Conservation (phyloP, 164 flowering plant genomes). For the Houttuynia cordata region DNA sequence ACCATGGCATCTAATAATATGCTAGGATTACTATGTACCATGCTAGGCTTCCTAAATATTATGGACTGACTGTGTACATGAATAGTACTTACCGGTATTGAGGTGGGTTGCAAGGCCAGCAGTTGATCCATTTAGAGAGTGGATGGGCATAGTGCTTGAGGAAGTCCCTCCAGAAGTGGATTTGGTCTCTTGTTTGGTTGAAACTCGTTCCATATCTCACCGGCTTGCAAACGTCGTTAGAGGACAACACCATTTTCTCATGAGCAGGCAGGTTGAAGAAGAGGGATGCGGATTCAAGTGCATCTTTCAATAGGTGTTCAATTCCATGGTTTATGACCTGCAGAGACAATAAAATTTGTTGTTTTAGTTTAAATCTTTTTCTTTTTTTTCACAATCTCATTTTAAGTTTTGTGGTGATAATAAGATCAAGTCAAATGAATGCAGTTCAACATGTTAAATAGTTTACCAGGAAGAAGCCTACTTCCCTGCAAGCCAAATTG, state of each 20-base stretch:
- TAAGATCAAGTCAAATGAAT: no score
- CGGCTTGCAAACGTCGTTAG: slow-evolving; percentile 23
- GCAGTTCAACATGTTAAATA: no score
- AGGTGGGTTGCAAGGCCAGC: slow-evolving; percentile 45
- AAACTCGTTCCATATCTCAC: slow-evolving; percentile 38
- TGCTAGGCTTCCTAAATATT: no score
- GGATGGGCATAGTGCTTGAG: slow-evolving; percentile 37
- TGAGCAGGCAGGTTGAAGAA: slow-evolving; percentile 37
- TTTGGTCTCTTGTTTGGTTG: slow-evolving; percentile 18
- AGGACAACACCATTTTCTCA: slow-evolving; percentile 26
- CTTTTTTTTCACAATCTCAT: not conserved
- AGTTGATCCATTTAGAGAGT: slow-evolving; percentile 25
- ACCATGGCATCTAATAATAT: no score
- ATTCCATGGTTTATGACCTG: slow-evolving; percentile 38
- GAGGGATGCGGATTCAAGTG: slow-evolving; percentile 19
- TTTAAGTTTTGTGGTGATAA: not conserved
- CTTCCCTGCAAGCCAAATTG: slow-evolving; percentile 24
- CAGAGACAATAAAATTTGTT: not conserved
- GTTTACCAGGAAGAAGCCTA: slow-evolving; percentile 16
- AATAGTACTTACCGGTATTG: slow-evolving; percentile 23
- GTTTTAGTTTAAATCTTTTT: not conserved
- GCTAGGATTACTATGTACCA: no score
- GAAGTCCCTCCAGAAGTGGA: slow-evolving; percentile 42
- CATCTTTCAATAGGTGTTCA: slow-evolving; percentile 13
- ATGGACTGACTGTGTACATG: not conserved